These are phyloP conservation scores for Alternaria atra DNA, from an alignment of 2,329 filamentous ascomycete species.

Conservation along the genomic window DNA sequence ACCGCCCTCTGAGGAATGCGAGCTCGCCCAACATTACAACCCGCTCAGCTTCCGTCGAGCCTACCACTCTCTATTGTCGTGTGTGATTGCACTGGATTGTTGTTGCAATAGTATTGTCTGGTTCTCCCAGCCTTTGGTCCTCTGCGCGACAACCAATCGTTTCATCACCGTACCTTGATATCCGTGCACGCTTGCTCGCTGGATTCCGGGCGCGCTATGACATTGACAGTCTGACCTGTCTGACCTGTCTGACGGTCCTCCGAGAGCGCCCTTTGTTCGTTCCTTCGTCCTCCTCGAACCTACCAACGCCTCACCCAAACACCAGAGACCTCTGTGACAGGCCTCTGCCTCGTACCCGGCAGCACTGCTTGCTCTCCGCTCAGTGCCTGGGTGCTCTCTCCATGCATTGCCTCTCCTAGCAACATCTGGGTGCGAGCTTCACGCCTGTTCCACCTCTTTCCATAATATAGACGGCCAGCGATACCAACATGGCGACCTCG, in stretches of 20 bases:
- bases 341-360: conserved; percentile 30
- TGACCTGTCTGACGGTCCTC: conserved; percentile 51
- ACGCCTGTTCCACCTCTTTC: conserved; percentile 38
- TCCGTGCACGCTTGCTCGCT: conserved; percentile 50
- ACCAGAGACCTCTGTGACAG: conserved; percentile 37
- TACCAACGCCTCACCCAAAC: conserved; percentile 36
- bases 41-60: conserved; percentile 21
- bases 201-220: conserved; percentile 52
- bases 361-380: conserved; percentile 38
- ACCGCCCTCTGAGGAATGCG: conserved; percentile 43
- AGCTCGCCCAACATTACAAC: conserved; percentile 43
- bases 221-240: conserved; percentile 52
- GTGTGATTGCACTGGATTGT: conserved; percentile 14
- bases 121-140: conserved; percentile 38
- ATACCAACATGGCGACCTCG: conserved; percentile 41
- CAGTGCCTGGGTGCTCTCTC: conserved; percentile 51
- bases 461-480: conserved; percentile 17
- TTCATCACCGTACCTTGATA: conserved; percentile 50
- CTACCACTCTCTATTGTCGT: conserved; percentile 14
- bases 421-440: conserved; percentile 46
- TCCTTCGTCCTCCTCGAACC: conserved; percentile 39
- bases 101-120: conserved; percentile 21
- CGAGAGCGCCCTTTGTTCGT: conserved; percentile 46
- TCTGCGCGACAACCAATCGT: conserved; percentile 52
- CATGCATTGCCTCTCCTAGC: conserved; percentile 52